Base-by-base conservation (phyloP, 1,284 basidiomycete species). In the Trichosporon sp. region DNA sequence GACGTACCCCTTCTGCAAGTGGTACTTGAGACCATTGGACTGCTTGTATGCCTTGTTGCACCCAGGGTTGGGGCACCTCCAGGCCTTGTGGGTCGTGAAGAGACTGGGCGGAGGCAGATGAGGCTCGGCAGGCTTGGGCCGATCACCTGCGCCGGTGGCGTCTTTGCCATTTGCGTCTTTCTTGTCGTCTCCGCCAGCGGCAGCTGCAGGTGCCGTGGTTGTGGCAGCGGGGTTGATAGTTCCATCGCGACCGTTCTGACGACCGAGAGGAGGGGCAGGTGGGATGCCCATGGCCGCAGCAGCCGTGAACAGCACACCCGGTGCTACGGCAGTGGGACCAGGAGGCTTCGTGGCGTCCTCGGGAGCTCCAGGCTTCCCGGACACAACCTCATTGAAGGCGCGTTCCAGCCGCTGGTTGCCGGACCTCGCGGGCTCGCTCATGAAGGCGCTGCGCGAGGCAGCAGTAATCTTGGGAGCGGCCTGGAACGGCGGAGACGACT, bases 21-120 rank as follows among this genome's bases (percentile, higher is more conserved):
- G 95, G 81, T 98, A 98, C 84, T 99, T 98, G 73, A 99, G 85
- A 1, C 91, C 91, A 75, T 92, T 92, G 66, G 92, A 93, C 82
- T 98, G 95, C 84, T 98, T 98, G 85, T 99, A 99, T 54, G 88
- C 88, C 85, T 99, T 99, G 83, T 94, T 95, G 84, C 95, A 99
- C 63, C 96, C 95, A 0, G 91, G 89, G 72, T 95, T 95, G 14
- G 93, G 93, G 83, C 95, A 99, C 69, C 89, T 87, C 88, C 95
- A 99, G 0, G 95, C 95, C 80, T 97, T 97, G 69, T 84, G 82
- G 59, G 76, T 76, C 8, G 75, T 74, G 85, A 88, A 78, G 52
- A 77, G 68, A 61, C 74, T 78, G 2, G 80, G 78, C 59, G 73
- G 72, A 10, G 76, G 75, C 16, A 78, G 64, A 49, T 71, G 65